Base-by-base conservation (phyloP, 78 protist genomes). In the Chrysochromulina parva region DNA sequence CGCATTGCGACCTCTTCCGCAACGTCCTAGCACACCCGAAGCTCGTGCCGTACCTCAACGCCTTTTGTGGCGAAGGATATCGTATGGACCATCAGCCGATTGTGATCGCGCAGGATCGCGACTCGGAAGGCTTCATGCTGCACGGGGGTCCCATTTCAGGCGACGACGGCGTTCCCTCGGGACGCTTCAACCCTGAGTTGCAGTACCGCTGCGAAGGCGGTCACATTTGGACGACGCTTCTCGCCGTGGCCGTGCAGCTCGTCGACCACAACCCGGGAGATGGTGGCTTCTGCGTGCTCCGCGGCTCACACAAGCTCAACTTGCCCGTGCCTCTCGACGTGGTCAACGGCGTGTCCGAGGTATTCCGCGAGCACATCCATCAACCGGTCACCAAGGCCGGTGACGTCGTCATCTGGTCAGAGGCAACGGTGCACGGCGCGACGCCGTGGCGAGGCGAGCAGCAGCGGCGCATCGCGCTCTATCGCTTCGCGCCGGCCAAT, bases 361-460 rank as follows among this genome's bases (percentile, higher is more conserved):
- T 52, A 9, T 58, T 58, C 11, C 66, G 11, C 71, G 85, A 81
- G 88, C 88, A 81, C 48, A 1, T 81, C 50, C 7, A 81, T 20
- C 62, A 81, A 17, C 88, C 88, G 4, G 20, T 24, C 26, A 65
- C 65, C 62, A 16, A 24, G 52, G 82, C 65, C 19, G 91, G 91
- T 24, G 91, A 69, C 85, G 91, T 89, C 26, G 38, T 89, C 38
- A 17, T 89, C 57, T 89, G 74, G 66, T 69, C 84, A 10, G 91
- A 89, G 86, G 91, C 84, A 2, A 89, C 91, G 24, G 91, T 89
- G 24, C 91, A 89, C 57, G 91, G 91, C 57, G 90, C 74, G 59
- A 20, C 24, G 24, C 80, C 80, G 16, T 52, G 76, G 90, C n/a
- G 38, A 6, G 71, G 26, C 17, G 38, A 50, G 90, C 66, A 10